Evolutionary conservation across 192 early-diverging fungal genomes (phyloP), one percentile per base, ranked within the genome.

Genomic region (Entomortierella lignicola): DNA sequence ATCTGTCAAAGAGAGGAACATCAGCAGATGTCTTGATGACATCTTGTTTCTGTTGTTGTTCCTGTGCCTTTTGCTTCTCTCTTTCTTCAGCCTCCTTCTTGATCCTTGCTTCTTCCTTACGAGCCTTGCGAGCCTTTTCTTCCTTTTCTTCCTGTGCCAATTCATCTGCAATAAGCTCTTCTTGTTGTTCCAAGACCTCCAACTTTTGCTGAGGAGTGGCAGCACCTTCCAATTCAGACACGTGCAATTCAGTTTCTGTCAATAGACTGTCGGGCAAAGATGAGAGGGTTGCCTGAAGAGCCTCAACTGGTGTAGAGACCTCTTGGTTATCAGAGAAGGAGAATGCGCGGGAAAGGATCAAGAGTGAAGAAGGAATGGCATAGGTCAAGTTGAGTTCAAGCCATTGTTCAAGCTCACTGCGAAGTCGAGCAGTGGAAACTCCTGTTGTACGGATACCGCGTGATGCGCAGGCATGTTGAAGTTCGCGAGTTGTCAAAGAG

Each of bases 81-180:
- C 55, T 44, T 37, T 65, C 73, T 48, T 82, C 80, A 17, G 83
- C 83, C 59, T 87, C 87, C 62, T 91, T 79, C 67, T 79, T 79
- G 57, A 70, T 58, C 29, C 50, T 79, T 5, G 51, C 86, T 26
- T 83, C 84, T 55, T 91, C 87, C 72, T 89, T 87, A 41, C 82
- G 86, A 42, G 88, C 86, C 72, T 85, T 84, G 60, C 82, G 81
- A 10, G 85, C 89, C 68, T 83, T 80, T 37, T 87, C 85, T 55
- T 86, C 88, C 79, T 91, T 86, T 68, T 94, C 88, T 62, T 95
- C 94, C 83, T 99, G 95, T 59, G 91, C 95, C 47, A 90, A 87
- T 82, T 99, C 97, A 66, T 98, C 96, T 68, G 93, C 93, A 69
- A 99, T 98, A 62, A 99, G 86, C 72, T 99, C 96, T 81, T 99